Evolutionary conservation across 805 yeast species (phyloP), one percentile per base, ranked within the genome.

Genomic region (Brettanomyces naardenensis): DNA sequence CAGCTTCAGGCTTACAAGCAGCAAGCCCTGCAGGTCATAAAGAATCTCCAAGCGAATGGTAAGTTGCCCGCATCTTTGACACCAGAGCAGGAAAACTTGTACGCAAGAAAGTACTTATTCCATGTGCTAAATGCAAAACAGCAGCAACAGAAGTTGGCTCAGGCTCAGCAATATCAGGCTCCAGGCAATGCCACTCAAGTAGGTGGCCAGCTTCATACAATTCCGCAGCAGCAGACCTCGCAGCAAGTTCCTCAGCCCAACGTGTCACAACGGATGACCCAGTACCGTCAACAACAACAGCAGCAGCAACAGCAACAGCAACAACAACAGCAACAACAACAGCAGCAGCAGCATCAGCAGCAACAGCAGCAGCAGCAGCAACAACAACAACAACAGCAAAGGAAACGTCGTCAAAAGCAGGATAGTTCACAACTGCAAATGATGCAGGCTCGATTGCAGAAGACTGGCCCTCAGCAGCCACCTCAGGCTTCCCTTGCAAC

Each of bases 21-120:
- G 23, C 65, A 62, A 43, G 66, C 65, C 1, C 14, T 61, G 4
- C 58, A 54, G 35, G 56, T 57, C 35, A 57, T 61, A 18, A 54
- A 54, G 35, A 59, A 54, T 33, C 48, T 62, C 17, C 65, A 61
- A 41, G 53, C 56, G 3, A 39, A 56, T 6, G 62, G 62, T 26
- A 53, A 58, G 32, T 41, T 61, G 11, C 59, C 63, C 7, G 37
- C 52, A 9, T 51, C 49, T 18, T 38, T 62, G 23, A 49, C 62
- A 2, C 59, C 50, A 1, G 64, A 59, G 33, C 63, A 62, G 39
- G 62, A 61, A 31, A 55, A 49, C 32, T 48, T 49, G n/a, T 62
- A 57, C 38, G 54, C 59, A 27, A 56, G 53, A 38, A 57, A 54
- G 33, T 62, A 55, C 40, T 41, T 62, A 36, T 44, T 52, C 30